Conservation (phyloP, 2,329 filamentous ascomycete genomes). For the Iodosphaeria phyllophila region DNA sequence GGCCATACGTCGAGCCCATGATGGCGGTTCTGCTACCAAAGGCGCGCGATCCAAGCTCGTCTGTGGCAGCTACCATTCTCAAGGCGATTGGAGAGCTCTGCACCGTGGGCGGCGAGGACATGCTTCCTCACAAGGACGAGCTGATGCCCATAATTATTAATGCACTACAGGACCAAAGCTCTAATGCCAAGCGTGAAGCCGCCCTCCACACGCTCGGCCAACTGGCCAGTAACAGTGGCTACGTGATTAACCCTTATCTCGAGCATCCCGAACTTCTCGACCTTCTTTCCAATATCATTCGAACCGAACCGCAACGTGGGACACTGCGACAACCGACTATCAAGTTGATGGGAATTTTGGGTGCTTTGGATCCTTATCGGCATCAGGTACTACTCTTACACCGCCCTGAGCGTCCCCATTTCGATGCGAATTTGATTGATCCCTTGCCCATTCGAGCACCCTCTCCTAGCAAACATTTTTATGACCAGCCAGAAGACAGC, state of each 20-base stretch:
- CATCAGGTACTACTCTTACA: slow-evolving; percentile 62
- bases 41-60: slow-evolving; percentile 65
- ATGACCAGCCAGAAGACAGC: too few relatives aligned
- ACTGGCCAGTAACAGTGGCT: slow-evolving; percentile 86
- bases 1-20: slow-evolving; percentile 94
- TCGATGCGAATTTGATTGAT: too few relatives aligned
- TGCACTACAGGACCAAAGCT: slow-evolving; percentile 84
- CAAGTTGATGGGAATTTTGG: slow-evolving; percentile 87
- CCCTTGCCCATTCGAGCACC: too few relatives aligned
- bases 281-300: slow-evolving; percentile 83
- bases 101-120: slow-evolving; percentile 82
- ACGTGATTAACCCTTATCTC: slow-evolving; percentile 89
- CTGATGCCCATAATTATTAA: slow-evolving; percentile 93
- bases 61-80: slow-evolving; percentile 86
- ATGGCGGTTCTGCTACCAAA: slow-evolving; percentile 88
- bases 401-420: too few relatives aligned
- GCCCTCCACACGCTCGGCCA: slow-evolving; percentile 82
- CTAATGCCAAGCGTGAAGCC: slow-evolving; percentile 74
- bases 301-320: slow-evolving; percentile 70
- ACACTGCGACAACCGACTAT: slow-evolving; percentile 84
- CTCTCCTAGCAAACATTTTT: too few relatives aligned
- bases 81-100: slow-evolving; percentile 89
- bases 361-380: slow-evolving; percentile 88
- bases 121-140: slow-evolving; percentile 76
- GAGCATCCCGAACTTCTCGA: slow-evolving; percentile 90